These are phyloP conservation scores for Fragaria ananassa DNA, from an alignment of 306 rosid species.

Conservation along the genomic window DNA sequence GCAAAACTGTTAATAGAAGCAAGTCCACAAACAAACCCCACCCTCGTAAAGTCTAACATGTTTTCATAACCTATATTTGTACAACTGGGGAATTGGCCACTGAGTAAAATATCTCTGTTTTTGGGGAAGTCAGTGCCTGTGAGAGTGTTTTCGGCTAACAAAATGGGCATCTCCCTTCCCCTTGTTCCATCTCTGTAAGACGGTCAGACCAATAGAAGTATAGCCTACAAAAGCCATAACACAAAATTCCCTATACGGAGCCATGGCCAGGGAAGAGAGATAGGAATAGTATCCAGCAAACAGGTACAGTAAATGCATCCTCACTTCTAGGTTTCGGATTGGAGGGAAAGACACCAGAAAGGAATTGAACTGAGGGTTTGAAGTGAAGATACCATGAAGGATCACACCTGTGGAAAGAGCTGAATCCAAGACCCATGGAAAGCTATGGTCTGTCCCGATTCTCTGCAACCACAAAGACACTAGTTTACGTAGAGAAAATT, in stretches of 20 bases:
- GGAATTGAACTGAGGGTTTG: constrained; percentile 71
- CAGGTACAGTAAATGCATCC: constrained; percentile 56
- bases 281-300: constrained; percentile 73
- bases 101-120: constrained; percentile 11
- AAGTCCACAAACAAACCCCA: constrained; percentile 15
- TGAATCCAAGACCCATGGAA: constrained; percentile 85
- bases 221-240: constrained; percentile 69
- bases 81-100: constrained; percentile 1
- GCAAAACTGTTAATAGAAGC: constrained; percentile 23
- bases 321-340: constrained; percentile 44
- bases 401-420: constrained; percentile 71
- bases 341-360: constrained; percentile 47
- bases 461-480: constrained; percentile 53
- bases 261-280: constrained; percentile 67
- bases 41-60: constrained; percentile 7
- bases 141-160: constrained; percentile 69
- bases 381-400: constrained; percentile 74
- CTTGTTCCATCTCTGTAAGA: constrained; percentile 41
- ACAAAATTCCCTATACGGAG: constrained; percentile 65
- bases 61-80: not conserved
- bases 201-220: constrained; percentile 52
- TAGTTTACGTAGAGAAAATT: not conserved
- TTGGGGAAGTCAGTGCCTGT: constrained; percentile 50
- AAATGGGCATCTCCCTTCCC: constrained; percentile 52
- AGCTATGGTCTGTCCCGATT: constrained; percentile 62